Evolutionary conservation across 1,284 basidiomycete species (phyloP).

Genomic region (Papiliotrema flavescens): DNA sequence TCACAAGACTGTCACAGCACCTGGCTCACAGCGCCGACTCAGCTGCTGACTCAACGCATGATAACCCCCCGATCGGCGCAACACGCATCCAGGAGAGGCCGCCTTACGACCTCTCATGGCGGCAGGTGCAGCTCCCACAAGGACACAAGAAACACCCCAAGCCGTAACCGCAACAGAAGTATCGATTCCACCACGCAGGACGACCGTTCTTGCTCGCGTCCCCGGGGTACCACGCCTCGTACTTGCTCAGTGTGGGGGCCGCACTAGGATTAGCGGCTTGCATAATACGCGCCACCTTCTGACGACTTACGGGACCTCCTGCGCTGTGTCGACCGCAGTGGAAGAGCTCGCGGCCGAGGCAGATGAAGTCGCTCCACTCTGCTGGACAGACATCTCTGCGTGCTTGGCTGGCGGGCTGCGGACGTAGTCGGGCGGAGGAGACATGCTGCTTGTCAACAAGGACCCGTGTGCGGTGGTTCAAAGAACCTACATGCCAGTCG

Average conservation of each 20-base stretch:
- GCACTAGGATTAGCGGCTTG: not conserved
- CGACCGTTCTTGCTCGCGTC: constrained; percentile 26
- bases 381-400: constrained; percentile 1
- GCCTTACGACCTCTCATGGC: constrained; percentile 21
- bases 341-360: not conserved
- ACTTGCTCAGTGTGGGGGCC: constrained; percentile 4
- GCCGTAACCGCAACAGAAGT: constrained; percentile 36
- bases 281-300: too few species aligned
- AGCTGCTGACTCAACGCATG: not conserved
- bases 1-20: not conserved
- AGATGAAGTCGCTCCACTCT: not conserved
- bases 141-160: constrained; percentile 32
- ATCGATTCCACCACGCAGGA: constrained; percentile 33
- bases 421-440: constrained; percentile 9
- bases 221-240: constrained; percentile 32
- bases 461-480: too few species aligned
- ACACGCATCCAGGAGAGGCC: not conserved
- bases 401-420: constrained; percentile 2
- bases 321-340: not conserved
- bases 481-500: too few species aligned
- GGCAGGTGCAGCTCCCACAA: constrained; percentile 31
- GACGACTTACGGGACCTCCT: not conserved
- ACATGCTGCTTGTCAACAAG: constrained; percentile 1
- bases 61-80: too few species aligned
- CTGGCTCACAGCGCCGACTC: too few species aligned